phyloP scores from a whole-genome alignment of 352 stramenopile species.

The Chrysophaeum taylorii region DNA sequence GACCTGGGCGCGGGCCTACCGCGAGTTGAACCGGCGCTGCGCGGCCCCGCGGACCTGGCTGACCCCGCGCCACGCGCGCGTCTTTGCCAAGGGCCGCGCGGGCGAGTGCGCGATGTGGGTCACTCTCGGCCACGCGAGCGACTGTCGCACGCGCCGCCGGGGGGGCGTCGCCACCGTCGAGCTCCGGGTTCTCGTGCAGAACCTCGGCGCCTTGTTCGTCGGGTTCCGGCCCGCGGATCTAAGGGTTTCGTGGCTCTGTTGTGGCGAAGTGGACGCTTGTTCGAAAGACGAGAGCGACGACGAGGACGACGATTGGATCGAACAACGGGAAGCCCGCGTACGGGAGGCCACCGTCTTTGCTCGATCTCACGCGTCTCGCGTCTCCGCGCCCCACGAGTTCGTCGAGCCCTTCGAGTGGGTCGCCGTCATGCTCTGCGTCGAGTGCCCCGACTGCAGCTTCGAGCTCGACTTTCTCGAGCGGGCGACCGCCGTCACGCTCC shows the following conservation, averaged over 20 bases:
- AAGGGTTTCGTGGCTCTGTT: not conserved
- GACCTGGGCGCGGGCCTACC: constrained; percentile 3
- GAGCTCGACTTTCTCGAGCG: constrained; percentile 10
- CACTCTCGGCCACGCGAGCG: not conserved
- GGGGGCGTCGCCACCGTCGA: not conserved
- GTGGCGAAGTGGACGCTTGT: not conserved
- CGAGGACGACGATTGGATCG: not conserved
- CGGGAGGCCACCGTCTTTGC: not conserved
- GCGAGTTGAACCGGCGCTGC: not conserved
- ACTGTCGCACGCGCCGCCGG: not conserved
- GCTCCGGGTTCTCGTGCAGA: not conserved
- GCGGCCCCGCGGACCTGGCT: not conserved
- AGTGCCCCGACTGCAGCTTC: not conserved
- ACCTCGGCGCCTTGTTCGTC: not conserved
- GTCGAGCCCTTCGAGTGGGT: not conserved
- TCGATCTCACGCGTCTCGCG: not conserved
- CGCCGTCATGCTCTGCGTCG: not conserved
- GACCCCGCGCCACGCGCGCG: not conserved
- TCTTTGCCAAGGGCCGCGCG: not conserved
- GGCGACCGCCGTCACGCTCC: not conserved
- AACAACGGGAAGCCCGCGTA: not conserved
- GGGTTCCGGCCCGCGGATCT: not conserved
- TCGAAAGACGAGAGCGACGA: not conserved
- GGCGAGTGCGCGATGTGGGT: not conserved
- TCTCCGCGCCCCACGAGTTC: not conserved